A percentile compares a stretch with the other conserved stretches of the same genome.
phyloP scores from a whole-genome alignment of 257 asterid species.

The Cinchona pubescens region DNA sequence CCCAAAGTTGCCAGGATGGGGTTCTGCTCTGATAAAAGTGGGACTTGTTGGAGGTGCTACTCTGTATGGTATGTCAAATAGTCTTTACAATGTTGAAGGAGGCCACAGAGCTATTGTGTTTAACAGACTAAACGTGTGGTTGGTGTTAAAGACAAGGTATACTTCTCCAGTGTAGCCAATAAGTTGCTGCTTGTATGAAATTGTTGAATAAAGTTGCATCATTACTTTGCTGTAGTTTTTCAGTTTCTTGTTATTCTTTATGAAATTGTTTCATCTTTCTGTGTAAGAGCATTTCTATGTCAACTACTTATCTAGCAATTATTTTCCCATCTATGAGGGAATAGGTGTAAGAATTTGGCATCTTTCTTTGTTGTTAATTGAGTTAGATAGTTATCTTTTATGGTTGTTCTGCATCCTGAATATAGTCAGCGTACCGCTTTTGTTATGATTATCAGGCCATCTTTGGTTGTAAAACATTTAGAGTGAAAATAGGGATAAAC shows the following conservation, averaged over 20 bases:
- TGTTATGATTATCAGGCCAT: too few species aligned
- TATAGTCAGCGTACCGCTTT: not conserved
- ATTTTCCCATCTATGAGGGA: not conserved
- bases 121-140: slow-evolving; percentile 58
- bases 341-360: not conserved
- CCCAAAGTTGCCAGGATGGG: slow-evolving; percentile 65
- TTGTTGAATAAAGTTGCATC: too few species aligned
- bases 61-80: slow-evolving; percentile 48
- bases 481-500: not conserved
- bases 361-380: too few species aligned
- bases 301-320: not conserved
- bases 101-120: slow-evolving; percentile 76
- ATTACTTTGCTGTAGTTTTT: not conserved
- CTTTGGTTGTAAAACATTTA: not conserved
- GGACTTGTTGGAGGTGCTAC: slow-evolving; percentile 56
- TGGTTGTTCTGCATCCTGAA: not conserved
- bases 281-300: not conserved
- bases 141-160: slow-evolving; percentile 66
- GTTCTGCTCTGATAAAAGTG: slow-evolving; percentile 47
- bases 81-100: slow-evolving; percentile 78
- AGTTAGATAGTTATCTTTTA: not conserved
- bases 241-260: not conserved
- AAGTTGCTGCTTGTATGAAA: not conserved
- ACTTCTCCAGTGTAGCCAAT: not conserved
- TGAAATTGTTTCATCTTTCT: too few species aligned